A percentile compares a stretch with the other conserved stretches of the same genome.
These are phyloP conservation scores for Citrullus amarus DNA, from an alignment of 306 rosid species.

Conservation along the genomic window DNA sequence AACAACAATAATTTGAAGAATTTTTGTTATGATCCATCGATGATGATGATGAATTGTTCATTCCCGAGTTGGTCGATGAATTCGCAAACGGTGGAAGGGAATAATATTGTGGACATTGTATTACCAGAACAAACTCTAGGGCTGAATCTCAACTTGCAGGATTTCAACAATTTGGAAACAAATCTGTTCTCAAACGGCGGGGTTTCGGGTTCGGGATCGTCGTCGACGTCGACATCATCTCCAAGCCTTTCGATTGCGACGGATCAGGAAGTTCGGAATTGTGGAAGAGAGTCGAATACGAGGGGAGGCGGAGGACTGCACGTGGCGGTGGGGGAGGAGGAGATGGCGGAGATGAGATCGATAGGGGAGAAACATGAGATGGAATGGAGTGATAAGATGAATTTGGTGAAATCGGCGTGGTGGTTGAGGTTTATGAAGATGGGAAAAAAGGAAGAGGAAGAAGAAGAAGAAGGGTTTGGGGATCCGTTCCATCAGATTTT, in stretches of 20 bases:
- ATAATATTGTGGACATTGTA: constrained; percentile 30
- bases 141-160: constrained; percentile 72
- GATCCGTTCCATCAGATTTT: constrained; percentile 33
- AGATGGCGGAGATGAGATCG: constrained; percentile 69
- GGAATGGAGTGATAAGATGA: constrained; percentile 12
- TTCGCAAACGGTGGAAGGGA: constrained; percentile 18
- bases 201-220: constrained; percentile 20
- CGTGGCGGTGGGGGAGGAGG: constrained; percentile 69
- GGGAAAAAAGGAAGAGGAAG: constrained; percentile 28
- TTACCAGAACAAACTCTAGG: constrained; percentile 83
- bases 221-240: constrained; percentile 9
- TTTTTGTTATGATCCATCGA: constrained; percentile 18
- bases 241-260: not conserved
- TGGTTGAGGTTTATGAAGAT: constrained; percentile 70
- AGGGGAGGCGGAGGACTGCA: constrained; percentile 46
- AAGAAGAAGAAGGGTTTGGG: constrained; percentile 19
- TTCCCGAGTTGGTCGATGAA: constrained; percentile 16
- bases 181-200: constrained; percentile 25
- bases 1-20: not conserved
- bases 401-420: constrained; percentile 40
- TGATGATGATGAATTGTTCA: not conserved
- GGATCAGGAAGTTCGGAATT: not conserved
- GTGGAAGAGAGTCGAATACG: not conserved
- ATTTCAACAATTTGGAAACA: constrained; percentile 45
- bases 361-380: constrained; percentile 28